These are phyloP conservation scores for Spathaspora passalidarum DNA, from an alignment of 805 yeast genomes.

Conservation along the genomic window DNA sequence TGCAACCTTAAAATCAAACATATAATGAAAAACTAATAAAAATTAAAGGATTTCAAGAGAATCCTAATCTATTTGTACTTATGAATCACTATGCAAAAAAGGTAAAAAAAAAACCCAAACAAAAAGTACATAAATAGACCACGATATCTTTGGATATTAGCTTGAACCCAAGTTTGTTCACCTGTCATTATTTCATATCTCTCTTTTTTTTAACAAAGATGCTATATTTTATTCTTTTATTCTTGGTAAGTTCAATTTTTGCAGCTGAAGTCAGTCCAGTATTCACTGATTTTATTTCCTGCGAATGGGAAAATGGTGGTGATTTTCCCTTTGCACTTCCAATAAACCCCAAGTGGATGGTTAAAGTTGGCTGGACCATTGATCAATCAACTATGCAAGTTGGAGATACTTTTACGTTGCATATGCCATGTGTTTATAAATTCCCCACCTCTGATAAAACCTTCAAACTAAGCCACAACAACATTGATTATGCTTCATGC, in stretches of 20 bases:
- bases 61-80: no score
- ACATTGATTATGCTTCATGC: background rate
- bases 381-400: constrained; percentile 7
- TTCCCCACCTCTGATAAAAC: constrained; percentile 8
- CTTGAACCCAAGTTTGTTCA: no score
- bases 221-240: background rate
- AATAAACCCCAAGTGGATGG: constrained; percentile 10
- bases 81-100: no score
- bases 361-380: constrained; percentile 13
- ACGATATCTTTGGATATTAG: no score
- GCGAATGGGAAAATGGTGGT: constrained; percentile 1
- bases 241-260: background rate
- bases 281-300: constrained; percentile 3
- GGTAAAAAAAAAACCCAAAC: background rate
- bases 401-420: constrained; percentile 18
- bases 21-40: no score
- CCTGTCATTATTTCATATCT: no score
- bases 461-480: background rate
- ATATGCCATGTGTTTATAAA: constrained; percentile 18
- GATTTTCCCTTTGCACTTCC: background rate
- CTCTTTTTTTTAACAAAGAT: background rate
- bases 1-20: no score
- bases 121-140: no score
- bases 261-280: constrained; percentile 3
- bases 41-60: no score